Evolutionary conservation across 129 eudicot genomes (phyloP).

Genomic region (Flaveria robusta): DNA sequence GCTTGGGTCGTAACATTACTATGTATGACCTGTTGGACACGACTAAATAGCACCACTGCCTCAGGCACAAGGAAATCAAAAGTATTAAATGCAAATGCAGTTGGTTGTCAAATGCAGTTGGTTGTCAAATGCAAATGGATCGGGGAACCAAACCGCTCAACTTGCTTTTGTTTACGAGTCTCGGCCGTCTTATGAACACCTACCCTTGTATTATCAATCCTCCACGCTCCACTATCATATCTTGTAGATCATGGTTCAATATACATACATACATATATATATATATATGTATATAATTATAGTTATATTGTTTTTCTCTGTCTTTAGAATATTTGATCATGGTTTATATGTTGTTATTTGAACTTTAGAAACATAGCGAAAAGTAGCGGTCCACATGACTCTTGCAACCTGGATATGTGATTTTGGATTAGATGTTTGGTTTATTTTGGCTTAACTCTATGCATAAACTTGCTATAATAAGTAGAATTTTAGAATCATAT

Average conservation of each 20-base stretch:
- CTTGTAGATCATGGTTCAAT: background rate
- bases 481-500: conserved; percentile 9
- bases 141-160: background rate
- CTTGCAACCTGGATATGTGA: background rate
- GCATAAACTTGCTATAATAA: background rate
- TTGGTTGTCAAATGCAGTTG: no score
- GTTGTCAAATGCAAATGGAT: no score
- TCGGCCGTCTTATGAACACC: no score
- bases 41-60: no score
- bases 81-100: no score
- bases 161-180: background rate
- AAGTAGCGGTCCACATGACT: background rate
- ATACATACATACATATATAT: no score
- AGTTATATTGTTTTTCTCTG: background rate
- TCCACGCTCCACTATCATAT: background rate
- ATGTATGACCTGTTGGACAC: no score
- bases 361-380: background rate
- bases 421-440: background rate
- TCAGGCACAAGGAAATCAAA: no score
- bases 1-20: no score
- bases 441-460: no score
- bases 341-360: background rate
- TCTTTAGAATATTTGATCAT: background rate
- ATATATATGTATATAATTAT: no score
- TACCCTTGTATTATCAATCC: background rate